Base-by-base conservation (phyloP, 1,139 yeast genomes). In the Torulaspora pretoriensis region DNA sequence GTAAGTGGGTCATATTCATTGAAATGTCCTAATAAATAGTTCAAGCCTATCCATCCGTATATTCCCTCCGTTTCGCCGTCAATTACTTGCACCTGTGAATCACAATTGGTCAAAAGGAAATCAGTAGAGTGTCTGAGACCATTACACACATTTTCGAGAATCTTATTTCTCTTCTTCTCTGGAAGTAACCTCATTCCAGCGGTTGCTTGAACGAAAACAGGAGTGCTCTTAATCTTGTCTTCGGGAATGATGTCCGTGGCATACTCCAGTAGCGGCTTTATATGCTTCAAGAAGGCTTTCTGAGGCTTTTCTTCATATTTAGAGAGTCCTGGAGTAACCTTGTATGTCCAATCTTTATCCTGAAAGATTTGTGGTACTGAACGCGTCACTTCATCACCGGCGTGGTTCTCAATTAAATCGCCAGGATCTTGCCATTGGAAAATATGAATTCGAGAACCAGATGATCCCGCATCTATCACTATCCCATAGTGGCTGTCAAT, bases 41-140 rank as follows among this genome's bases (percentile, higher is more conserved):
- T 85, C 43, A 84, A 66, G 1, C 85, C 85, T 24, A 84, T 59
- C 95, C 95, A 85, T 1, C 94, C 95, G 59, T 82, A 85, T 2
- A 83, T 58, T 0, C 95, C 95, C 61, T 85, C 95, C 0, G 84
- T 77, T 53, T 81, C 85, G 2, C 95, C 95, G 60, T 84, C 92
- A 35, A 85, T 84, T 14, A 81, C 79, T 58, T 82, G 81, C 9
- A 85, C 76, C 57, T 80, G 81, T 13, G 78, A 75, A 1, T 68
- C 66, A 59, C 92, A 83, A 40, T 75, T 71, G 1, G 70, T 65
- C 2, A 82, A 59, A n/a, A 65, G 48, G 57, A 83, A 84, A 13
- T 69, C 65, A 4, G 83, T 71, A 40, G 81, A 68, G 30, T 71
- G 64, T 39, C 68, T 67, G 23, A 84, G 63, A 3, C 69, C 62